Evolutionary conservation across 2,329 filamentous ascomycete genomes (phyloP).

Genomic region (Sarocladium strictum): DNA sequence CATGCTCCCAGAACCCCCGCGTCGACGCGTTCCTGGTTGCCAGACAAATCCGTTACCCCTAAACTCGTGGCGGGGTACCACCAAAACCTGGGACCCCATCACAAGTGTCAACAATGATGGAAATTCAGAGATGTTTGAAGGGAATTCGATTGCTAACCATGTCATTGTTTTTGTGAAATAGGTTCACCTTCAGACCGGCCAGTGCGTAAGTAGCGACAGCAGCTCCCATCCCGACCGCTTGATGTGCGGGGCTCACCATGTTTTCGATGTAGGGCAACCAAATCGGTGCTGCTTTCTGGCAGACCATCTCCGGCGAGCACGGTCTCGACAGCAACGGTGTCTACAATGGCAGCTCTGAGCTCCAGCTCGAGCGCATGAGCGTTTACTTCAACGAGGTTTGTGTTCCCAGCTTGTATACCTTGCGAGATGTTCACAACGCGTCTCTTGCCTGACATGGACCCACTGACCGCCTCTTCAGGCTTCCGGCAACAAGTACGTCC

Average conservation of each 20-base stretch:
- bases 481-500: conserved; percentile 97
- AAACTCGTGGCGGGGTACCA: conserved; percentile 9
- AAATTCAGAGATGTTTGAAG: background rate
- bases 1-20: conserved; percentile 12
- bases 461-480: conserved; percentile 48
- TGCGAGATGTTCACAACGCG: background rate
- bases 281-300: conserved; percentile 99
- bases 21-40: conserved; percentile 33
- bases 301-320: conserved; percentile 84
- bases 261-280: conserved; percentile 78
- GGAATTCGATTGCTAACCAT: conserved; percentile 44
- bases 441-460: background rate
- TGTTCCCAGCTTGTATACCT: conserved; percentile 5
- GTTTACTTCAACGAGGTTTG: conserved; percentile 88
- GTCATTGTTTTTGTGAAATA: conserved; percentile 52
- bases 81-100: background rate
- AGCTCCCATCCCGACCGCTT: conserved; percentile 5
- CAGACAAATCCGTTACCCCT: conserved; percentile 8
- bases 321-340: conserved; percentile 96
- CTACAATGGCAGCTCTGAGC: conserved; percentile 98
- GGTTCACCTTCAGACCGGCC: conserved; percentile 99
- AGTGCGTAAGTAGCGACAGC: conserved; percentile 67
- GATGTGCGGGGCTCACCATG: conserved; percentile 28
- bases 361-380: conserved; percentile 99
- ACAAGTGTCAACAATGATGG: background rate